Percentiles rank a stretch among this genome's conserved stretches.
phyloP scores from a whole-genome alignment of 306 rosid species.

The Medicago arabica region DNA sequence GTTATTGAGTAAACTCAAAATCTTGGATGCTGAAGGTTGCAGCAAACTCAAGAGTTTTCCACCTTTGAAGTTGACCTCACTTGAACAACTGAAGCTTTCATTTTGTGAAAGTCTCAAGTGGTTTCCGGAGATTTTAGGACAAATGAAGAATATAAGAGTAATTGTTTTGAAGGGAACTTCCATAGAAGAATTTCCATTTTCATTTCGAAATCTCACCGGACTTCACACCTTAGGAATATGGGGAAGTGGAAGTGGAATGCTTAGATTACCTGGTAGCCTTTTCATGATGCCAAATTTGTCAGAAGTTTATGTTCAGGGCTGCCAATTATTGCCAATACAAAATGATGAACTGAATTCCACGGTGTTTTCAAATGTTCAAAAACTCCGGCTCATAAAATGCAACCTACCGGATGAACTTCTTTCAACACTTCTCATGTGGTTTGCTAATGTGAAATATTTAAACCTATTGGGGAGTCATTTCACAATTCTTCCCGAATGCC shows the following conservation, averaged over 20 bases:
- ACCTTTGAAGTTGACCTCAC: neutral
- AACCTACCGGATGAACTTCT: neutral
- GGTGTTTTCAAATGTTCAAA: neutral
- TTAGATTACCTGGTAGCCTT: neutral
- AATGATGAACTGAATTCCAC: neutral
- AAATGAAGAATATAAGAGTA: neutral
- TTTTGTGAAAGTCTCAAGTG: neutral
- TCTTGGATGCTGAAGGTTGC: neutral
- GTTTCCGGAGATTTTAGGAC: neutral
- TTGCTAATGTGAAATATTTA: neutral
- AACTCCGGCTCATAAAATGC: neutral
- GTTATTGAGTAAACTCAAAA: neutral
- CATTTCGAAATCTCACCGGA: neutral
- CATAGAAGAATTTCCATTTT: neutral
- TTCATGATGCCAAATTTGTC: neutral
- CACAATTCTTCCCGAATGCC: neutral
- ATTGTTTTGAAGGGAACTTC: neutral
- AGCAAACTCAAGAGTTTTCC: neutral
- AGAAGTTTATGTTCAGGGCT: neutral
- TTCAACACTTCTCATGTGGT: neutral
- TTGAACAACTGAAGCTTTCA: neutral
- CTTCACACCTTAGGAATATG: neutral
- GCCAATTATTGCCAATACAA: neutral
- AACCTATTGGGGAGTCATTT: neutral
- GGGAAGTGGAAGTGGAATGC: neutral